A percentile compares a stretch with the other conserved stretches of the same genome.
Conservation (phyloP, 306 rosid species). For the Medicago arabica region DNA sequence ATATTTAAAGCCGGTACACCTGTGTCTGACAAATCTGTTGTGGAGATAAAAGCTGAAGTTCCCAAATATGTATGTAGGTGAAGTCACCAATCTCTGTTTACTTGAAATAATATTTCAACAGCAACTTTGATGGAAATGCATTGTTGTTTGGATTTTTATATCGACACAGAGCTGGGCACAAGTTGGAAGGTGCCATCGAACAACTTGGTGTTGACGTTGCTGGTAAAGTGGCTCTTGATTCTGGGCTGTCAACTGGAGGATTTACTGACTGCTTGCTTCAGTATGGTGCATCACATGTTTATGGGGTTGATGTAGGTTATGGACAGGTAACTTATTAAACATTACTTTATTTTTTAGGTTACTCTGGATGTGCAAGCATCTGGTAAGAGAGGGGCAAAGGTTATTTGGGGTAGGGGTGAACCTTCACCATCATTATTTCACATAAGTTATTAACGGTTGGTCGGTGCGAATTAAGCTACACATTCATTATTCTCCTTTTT, state of each 20-base stretch:
- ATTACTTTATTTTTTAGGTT: slow-evolving; percentile 2
- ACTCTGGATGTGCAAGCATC: slow-evolving; percentile 2
- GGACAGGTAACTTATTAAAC: slow-evolving; percentile 72
- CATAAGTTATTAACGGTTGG: too few relatives aligned
- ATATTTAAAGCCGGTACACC: slow-evolving; percentile 85
- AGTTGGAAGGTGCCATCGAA: slow-evolving; percentile 95
- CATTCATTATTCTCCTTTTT: too few relatives aligned
- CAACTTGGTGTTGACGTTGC: slow-evolving; percentile 72
- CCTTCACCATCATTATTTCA: too few relatives aligned
- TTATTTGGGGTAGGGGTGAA: too few relatives aligned
- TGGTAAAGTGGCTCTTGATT: slow-evolving; percentile 90
- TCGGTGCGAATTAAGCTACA: too few relatives aligned
- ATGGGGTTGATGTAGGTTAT: slow-evolving; percentile 94
- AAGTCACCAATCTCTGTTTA: slow-evolving; percentile 48
- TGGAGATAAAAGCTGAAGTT: slow-evolving; percentile 82
- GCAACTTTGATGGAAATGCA: slow-evolving; percentile 23
- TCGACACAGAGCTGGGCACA: slow-evolving; percentile 81
- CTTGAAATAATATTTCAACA: slow-evolving; percentile 4
- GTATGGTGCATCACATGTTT: slow-evolving; percentile 87
- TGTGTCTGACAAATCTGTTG: slow-evolving; percentile 75
- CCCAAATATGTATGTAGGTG: slow-evolving; percentile 99
- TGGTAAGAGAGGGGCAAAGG: neutral
- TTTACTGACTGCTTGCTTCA: slow-evolving; percentile 96
- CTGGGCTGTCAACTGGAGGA: slow-evolving; percentile 96
- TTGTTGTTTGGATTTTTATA: slow-evolving; percentile 29